These are phyloP conservation scores for Boletus vinaceobasis DNA, from an alignment of 768 basidiomycete genomes.

Conservation along the genomic window DNA sequence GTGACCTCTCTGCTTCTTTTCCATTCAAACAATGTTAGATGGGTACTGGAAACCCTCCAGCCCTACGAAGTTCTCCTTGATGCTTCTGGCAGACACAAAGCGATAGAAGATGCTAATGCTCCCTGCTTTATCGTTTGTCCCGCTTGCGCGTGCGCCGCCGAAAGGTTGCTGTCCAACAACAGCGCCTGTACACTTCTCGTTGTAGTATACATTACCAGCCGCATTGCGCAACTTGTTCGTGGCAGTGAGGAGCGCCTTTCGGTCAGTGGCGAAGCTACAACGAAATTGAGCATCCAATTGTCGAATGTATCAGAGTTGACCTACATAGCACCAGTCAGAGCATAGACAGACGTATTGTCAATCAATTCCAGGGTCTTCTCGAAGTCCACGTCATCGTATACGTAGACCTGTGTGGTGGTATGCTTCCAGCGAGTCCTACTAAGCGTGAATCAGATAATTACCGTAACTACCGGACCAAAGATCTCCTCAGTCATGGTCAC, in stretches of 20 bases:
- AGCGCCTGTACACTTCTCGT: conserved; percentile 98
- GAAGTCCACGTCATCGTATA: conserved; percentile 84
- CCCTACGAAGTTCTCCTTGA: conserved; percentile 95
- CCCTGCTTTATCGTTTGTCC: conserved; percentile 98
- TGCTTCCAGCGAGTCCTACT: neutral
- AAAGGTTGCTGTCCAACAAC: conserved; percentile 98
- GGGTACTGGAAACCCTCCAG: conserved; percentile 82
- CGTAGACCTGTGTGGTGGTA: conserved; percentile 57
- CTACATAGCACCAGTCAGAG: conserved; percentile 91
- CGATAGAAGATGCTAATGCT: conserved; percentile 75
- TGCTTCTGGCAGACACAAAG: conserved; percentile 84
- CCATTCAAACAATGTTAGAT: conserved; percentile 67
- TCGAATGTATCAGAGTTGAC: conserved; percentile 27
- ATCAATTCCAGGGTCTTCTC: conserved; percentile 86
- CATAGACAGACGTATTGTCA: conserved; percentile 84
- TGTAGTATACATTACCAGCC: conserved; percentile 97
- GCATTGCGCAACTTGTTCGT: conserved; percentile 84
- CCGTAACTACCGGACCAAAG: conserved; percentile 94
- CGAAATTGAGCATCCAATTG: conserved; percentile 5
- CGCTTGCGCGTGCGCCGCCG: conserved; percentile 87
- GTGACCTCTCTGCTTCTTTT: neutral
- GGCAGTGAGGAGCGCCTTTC: conserved; percentile 74
- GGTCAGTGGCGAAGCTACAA: conserved; percentile 76
- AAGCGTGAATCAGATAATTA: conserved; percentile 31
- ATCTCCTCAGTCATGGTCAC: conserved; percentile 94